Evolutionary conservation across 345 rosid species (phyloP).

Genomic region (Eucalyptus pauciflora): DNA sequence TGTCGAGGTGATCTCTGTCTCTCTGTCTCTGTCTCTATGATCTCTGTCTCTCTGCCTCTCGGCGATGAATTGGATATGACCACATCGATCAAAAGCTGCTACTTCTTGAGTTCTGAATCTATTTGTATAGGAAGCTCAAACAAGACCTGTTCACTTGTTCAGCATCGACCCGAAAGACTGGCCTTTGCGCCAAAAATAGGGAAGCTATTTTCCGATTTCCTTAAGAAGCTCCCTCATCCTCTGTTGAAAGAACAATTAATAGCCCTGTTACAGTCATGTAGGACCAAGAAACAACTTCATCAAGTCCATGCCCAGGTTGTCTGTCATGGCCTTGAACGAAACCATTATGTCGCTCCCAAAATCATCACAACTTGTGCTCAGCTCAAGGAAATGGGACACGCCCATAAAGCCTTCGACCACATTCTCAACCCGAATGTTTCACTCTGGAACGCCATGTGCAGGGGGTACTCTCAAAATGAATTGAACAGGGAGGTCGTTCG

Average conservation of each 20-base stretch:
- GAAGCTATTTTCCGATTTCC: not conserved
- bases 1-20: not conserved
- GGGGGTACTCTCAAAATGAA: constrained; percentile 31
- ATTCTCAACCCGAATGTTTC: constrained; percentile 31
- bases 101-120: not conserved
- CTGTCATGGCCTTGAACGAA: constrained; percentile 22
- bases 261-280: constrained; percentile 48
- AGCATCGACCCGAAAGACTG: not conserved
- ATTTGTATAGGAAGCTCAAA: not conserved
- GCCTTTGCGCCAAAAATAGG: not conserved
- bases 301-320: constrained; percentile 45
- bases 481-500: constrained; percentile 21
- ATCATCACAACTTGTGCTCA: constrained; percentile 6
- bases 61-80: not conserved
- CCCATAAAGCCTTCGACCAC: constrained; percentile 64
- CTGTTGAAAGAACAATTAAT: constrained; percentile 35
- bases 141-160: not conserved
- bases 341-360: constrained; percentile 35
- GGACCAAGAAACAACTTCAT: constrained; percentile 37
- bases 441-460: constrained; percentile 58
- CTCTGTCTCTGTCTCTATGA: too few species aligned
- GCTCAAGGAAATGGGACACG: constrained; percentile 6
- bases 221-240: not conserved
- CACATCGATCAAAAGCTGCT: not conserved
- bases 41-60: not conserved